Evolutionary conservation across 306 rosid genomes (phyloP).

Genomic region (Quercus berberidifolia): DNA sequence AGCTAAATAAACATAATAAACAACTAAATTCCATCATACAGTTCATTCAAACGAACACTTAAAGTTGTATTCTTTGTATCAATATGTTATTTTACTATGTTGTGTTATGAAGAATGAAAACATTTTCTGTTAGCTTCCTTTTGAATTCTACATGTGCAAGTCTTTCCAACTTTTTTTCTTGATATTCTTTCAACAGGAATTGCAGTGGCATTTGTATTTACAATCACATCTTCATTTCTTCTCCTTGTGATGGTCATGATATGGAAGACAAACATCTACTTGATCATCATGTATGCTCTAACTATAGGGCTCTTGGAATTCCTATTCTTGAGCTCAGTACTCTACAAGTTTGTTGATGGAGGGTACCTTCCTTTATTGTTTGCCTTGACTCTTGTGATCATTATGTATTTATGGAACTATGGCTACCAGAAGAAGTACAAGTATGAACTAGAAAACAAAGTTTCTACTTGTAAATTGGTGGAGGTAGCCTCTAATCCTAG

Average conservation of each 20-base stretch:
- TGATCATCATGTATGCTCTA: slow-evolving; percentile 38
- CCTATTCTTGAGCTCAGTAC: slow-evolving; percentile 62
- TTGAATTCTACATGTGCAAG: neutral
- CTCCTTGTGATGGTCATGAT: slow-evolving; percentile 79
- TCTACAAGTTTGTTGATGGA: slow-evolving; percentile 72
- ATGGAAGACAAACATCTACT: slow-evolving; percentile 69
- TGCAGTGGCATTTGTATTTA: slow-evolving; percentile 87
- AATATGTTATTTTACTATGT: neutral
- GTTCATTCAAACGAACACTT: too few species aligned
- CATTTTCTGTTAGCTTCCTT: neutral
- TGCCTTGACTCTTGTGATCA: slow-evolving; percentile 40
- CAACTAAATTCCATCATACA: too few species aligned
- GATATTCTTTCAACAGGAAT: slow-evolving; percentile 38
- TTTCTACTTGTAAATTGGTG: slow-evolving; percentile 41
- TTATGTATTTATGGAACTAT: slow-evolving; percentile 70
- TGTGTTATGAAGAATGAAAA: neutral
- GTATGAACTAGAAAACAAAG: slow-evolving; percentile 51
- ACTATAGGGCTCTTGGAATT: slow-evolving; percentile 53
- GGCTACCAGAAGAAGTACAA: slow-evolving; percentile 58
- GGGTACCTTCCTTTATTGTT: slow-evolving; percentile 81
- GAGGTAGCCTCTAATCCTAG: slow-evolving; percentile 22
- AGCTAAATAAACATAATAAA: too few species aligned
- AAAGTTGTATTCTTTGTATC: neutral
- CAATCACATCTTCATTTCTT: slow-evolving; percentile 61
- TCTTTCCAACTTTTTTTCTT: neutral